A percentile compares a stretch with the other conserved stretches of the same genome.
Evolutionary conservation across 192 early-diverging fungal species (phyloP).

Genomic region (Glomus cerebriforme): DNA sequence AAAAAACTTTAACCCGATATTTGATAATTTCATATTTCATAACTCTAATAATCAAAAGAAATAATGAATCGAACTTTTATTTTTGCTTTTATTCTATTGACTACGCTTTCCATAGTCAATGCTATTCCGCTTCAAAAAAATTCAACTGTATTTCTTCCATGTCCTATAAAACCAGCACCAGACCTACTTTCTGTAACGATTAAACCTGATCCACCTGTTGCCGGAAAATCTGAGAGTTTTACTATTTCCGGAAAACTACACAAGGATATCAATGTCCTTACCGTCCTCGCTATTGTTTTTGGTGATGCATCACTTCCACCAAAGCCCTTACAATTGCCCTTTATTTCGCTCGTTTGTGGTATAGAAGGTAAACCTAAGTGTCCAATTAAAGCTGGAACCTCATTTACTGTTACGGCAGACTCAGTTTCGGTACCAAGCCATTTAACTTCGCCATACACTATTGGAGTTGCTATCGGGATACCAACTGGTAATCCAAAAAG

Average conservation of each 20-base stretch:
- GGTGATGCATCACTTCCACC: not conserved
- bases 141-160: not conserved
- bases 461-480: no score
- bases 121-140: not conserved
- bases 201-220: not conserved
- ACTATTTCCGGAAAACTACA: not conserved
- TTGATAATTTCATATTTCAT: no score
- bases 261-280: not conserved
- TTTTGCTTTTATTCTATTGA: not conserved
- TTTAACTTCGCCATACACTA: no score
- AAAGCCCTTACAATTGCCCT: fast-evolving
- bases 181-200: not conserved
- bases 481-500: no score
- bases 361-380: no score
- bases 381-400: no score
- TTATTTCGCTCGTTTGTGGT: no score
- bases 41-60: not conserved
- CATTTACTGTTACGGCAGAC: no score
- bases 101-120: not conserved
- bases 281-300: not conserved
- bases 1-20: no score
- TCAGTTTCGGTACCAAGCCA: no score
- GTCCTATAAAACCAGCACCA: no score
- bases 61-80: not conserved
- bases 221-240: not conserved